phyloP scores from a whole-genome alignment of 495 filamentous ascomycete species.

The Podospora pseudocomata region DNA sequence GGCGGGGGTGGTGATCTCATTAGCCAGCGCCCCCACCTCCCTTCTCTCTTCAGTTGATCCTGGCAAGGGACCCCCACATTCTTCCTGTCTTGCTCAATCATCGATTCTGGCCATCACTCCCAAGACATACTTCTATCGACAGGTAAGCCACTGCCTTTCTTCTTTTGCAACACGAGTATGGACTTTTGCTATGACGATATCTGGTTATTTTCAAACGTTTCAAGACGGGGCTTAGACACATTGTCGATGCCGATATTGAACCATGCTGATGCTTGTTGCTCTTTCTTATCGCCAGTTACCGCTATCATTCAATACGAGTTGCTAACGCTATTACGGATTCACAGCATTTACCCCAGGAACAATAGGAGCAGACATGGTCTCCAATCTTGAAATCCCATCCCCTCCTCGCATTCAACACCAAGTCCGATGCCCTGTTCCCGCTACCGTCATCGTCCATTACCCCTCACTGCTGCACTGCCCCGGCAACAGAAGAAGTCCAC shows the following conservation, averaged over 20 bases:
- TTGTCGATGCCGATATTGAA: background rate
- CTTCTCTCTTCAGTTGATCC: background rate
- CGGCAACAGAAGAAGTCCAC: background rate
- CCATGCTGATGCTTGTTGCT: background rate
- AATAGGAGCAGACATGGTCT: background rate
- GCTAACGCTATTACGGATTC: background rate
- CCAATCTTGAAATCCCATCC: background rate
- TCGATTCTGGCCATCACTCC: background rate
- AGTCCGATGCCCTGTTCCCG: background rate
- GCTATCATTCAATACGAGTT: background rate
- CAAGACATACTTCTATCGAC: background rate
- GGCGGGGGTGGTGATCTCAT: background rate
- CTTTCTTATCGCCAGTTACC: background rate
- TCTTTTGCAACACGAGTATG: background rate
- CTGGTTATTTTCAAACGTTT: background rate
- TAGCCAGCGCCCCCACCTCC: background rate
- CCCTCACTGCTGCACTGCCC: background rate
- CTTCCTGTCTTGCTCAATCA: background rate
- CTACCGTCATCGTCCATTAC: background rate
- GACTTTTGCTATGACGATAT: background rate
- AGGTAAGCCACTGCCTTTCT: background rate
- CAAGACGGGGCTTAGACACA: background rate
- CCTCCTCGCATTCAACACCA: background rate
- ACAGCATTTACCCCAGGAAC: background rate
- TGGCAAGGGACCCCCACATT: background rate